Conservation (phyloP, 176 grass and related monocot genomes). For the Urochloa ruziziensis region DNA sequence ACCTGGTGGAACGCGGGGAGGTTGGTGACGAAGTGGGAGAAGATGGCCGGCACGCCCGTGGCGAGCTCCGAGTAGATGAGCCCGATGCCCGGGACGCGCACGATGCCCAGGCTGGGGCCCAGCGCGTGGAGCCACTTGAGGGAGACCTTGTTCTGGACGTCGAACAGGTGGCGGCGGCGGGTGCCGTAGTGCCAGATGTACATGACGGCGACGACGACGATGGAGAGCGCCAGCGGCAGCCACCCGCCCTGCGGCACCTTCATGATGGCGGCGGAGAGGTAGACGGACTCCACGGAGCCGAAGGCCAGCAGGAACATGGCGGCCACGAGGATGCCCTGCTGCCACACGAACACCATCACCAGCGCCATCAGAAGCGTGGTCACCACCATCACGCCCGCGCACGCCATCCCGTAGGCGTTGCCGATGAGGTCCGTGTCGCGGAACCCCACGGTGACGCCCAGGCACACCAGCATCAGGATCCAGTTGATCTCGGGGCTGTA, state of each 20-base stretch:
- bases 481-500: slow-evolving; percentile 78
- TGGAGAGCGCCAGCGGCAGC: slow-evolving; percentile 50
- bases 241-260: slow-evolving; percentile 74
- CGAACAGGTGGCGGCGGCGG: slow-evolving; percentile 39
- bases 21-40: slow-evolving; percentile 82
- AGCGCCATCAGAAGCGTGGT: slow-evolving; percentile 66
- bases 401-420: slow-evolving; percentile 71
- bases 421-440: slow-evolving; percentile 58
- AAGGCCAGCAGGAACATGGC: slow-evolving; percentile 50
- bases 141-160: slow-evolving; percentile 75
- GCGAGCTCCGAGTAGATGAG: slow-evolving; percentile 66
- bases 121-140: slow-evolving; percentile 63
- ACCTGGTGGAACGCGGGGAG: slow-evolving; percentile 73
- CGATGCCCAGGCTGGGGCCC: slow-evolving; percentile 69
- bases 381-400: slow-evolving; percentile 54
- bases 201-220: slow-evolving; percentile 60
- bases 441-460: slow-evolving; percentile 51
- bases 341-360: slow-evolving; percentile 70
- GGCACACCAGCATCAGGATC: slow-evolving; percentile 58
- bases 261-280: slow-evolving; percentile 54
- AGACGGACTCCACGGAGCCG: slow-evolving; percentile 41
- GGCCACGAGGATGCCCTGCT: slow-evolving; percentile 29
- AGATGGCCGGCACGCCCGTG: slow-evolving; percentile 58
- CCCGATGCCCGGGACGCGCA: slow-evolving; percentile 69
- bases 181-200: slow-evolving; percentile 81